A percentile compares a stretch with the other conserved stretches of the same genome.
phyloP scores from a whole-genome alignment of 2,329 filamentous ascomycete species.

The Rutstroemia sp. region DNA sequence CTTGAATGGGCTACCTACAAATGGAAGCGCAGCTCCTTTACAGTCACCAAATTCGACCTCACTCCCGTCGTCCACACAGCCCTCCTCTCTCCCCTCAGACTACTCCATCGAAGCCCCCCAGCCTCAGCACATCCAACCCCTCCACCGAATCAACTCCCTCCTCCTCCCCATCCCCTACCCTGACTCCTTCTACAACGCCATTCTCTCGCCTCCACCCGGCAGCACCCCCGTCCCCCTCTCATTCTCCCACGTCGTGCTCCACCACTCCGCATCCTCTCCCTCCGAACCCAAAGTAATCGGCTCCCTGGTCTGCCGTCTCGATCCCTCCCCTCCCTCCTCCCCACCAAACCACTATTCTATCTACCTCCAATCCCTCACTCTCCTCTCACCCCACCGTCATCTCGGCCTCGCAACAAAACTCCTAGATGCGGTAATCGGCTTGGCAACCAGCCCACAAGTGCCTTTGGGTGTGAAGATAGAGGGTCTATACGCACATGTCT shows the following conservation, averaged over 20 bases:
- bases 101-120: slow-evolving; percentile 46
- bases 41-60: not conserved
- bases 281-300: slow-evolving; percentile 44
- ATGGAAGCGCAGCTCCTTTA: slow-evolving; percentile 13
- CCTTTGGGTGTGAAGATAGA: slow-evolving; percentile 23
- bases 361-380: slow-evolving; percentile 57
- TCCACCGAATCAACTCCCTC: slow-evolving; percentile 58
- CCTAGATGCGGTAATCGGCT: slow-evolving; percentile 33
- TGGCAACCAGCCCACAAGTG: not conserved
- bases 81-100: slow-evolving; percentile 33
- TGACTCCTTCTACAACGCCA: slow-evolving; percentile 55
- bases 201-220: slow-evolving; percentile 39
- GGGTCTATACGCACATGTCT: slow-evolving; percentile 57
- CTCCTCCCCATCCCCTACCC: slow-evolving; percentile 58
- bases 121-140: slow-evolving; percentile 45
- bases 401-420: slow-evolving; percentile 52
- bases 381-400: slow-evolving; percentile 55
- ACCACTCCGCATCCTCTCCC: slow-evolving; percentile 30
- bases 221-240: slow-evolving; percentile 31
- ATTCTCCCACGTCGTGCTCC: slow-evolving; percentile 44
- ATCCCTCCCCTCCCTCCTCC: slow-evolving; percentile 34
- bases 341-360: slow-evolving; percentile 37
- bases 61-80: slow-evolving; percentile 13
- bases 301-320: slow-evolving; percentile 53
- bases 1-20: not conserved